phyloP scores from a whole-genome alignment of 2,329 filamentous ascomycete species.

The Colletotrichum filicis region DNA sequence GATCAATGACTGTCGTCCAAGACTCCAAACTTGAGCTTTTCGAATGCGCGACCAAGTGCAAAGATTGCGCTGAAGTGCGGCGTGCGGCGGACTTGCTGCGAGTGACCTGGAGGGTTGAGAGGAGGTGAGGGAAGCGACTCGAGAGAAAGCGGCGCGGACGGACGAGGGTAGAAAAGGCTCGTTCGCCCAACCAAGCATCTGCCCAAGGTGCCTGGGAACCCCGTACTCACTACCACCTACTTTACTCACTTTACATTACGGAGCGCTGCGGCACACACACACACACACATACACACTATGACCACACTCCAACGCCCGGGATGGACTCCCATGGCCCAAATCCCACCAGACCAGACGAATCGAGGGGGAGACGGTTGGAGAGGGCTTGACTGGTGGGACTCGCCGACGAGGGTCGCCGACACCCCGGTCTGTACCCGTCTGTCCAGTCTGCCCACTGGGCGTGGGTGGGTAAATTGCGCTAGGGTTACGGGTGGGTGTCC shows the following conservation, averaged over 20 bases:
- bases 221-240: constrained; percentile 22
- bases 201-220: constrained; percentile 28
- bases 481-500: constrained; percentile 33
- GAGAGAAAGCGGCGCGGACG: constrained; percentile 18
- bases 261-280: background rate
- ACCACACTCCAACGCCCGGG: constrained; percentile 26
- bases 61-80: constrained; percentile 29
- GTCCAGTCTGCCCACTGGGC: constrained; percentile 17
- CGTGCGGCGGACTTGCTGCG: constrained; percentile 20
- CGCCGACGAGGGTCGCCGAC: constrained; percentile 8
- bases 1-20: constrained; percentile 31
- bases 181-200: constrained; percentile 28
- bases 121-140: constrained; percentile 16
- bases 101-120: constrained; percentile 28
- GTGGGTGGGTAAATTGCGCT: constrained; percentile 31
- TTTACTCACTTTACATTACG: constrained; percentile 1
- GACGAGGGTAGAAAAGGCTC: constrained; percentile 36
- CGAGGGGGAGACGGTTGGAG: constrained; percentile 20
- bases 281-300: constrained; percentile 1
- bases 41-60: constrained; percentile 26
- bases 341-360: constrained; percentile 29
- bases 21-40: constrained; percentile 16
- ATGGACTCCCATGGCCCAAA: constrained; percentile 16
- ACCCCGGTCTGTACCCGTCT: constrained; percentile 26
- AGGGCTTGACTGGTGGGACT: constrained; percentile 33